Percentiles rank a stretch among this genome's conserved stretches.
phyloP scores from a whole-genome alignment of 805 yeast species.

The Cephaloascus fragrans region DNA sequence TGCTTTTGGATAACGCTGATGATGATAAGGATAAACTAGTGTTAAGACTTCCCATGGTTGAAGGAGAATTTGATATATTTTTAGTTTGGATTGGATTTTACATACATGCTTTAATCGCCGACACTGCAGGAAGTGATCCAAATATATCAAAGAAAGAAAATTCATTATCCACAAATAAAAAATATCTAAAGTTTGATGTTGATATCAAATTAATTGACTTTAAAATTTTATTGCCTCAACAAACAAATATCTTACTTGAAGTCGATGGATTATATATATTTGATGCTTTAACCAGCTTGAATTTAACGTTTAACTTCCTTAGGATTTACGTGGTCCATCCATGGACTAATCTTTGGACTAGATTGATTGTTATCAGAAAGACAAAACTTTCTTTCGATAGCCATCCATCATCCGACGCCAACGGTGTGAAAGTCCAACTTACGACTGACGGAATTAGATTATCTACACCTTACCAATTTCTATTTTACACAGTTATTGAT shows the following conservation, averaged over 20 bases:
- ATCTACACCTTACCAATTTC: slow-evolving; percentile 62
- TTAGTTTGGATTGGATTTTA: slow-evolving; percentile 31
- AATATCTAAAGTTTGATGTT: slow-evolving; percentile 19
- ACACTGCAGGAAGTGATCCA: slow-evolving; percentile 21
- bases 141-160: slow-evolving; percentile 16
- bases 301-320: slow-evolving; percentile 19
- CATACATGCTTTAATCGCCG: slow-evolving; percentile 21
- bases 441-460: slow-evolving; percentile 32
- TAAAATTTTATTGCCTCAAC: slow-evolving; percentile 33
- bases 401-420: slow-evolving; percentile 1
- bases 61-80: slow-evolving; percentile 34
- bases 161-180: slow-evolving; percentile 10
- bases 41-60: slow-evolving; percentile 31
- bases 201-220: slow-evolving; percentile 22
- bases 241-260: slow-evolving; percentile 38
- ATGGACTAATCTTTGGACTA: slow-evolving; percentile 26
- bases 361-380: slow-evolving; percentile 22
- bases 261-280: slow-evolving; percentile 19
- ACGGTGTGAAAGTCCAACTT: slow-evolving; percentile 11
- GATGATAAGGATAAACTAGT: slow-evolving; percentile 15
- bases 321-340: slow-evolving; percentile 45
- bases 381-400: slow-evolving; percentile 12
- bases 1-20: slow-evolving; percentile 13
- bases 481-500: slow-evolving; percentile 74
- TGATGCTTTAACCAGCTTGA: slow-evolving; percentile 16